Evolutionary conservation across 805 yeast genomes (phyloP).

Genomic region (Saturnispora bothae): DNA sequence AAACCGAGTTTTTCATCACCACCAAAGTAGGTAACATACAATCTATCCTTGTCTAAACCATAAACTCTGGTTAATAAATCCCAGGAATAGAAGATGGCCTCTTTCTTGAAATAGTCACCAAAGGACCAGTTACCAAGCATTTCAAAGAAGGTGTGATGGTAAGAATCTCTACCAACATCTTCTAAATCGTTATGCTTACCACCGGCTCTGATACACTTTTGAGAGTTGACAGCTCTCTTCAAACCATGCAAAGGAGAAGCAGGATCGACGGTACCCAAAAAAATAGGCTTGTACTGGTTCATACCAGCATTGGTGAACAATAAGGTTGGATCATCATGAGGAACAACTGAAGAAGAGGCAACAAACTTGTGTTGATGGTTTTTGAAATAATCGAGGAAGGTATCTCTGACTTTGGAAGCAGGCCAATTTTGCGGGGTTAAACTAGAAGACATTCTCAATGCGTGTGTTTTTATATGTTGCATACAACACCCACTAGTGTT

Average conservation of each 20-base stretch:
- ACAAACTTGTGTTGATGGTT: constrained; percentile 65
- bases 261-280: constrained; percentile 95
- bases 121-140: constrained; percentile 99
- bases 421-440: constrained; percentile 31
- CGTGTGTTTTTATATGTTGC: neutral
- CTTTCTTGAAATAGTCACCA: constrained; percentile 96
- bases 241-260: constrained; percentile 73
- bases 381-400: constrained; percentile 76
- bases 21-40: constrained; percentile 93
- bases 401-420: constrained; percentile 50
- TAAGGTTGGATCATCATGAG: constrained; percentile 95
- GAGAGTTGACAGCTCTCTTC: constrained; percentile 90
- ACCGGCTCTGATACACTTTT: constrained; percentile 98
- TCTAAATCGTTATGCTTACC: constrained; percentile 98
- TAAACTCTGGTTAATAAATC: constrained; percentile 79
- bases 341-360: constrained; percentile 90
- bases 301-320: constrained; percentile 98
- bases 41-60: constrained; percentile 65
- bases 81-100: constrained; percentile 86
- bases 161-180: constrained; percentile 96
- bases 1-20: constrained; percentile 80
- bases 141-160: constrained; percentile 97
- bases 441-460: constrained; percentile 9
- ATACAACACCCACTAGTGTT: constrained; percentile 1
- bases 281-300: constrained; percentile 98